These are phyloP conservation scores for Magnaporthiopsis rhizophila DNA, from an alignment of 2,329 filamentous ascomycete genomes.

Conservation along the genomic window DNA sequence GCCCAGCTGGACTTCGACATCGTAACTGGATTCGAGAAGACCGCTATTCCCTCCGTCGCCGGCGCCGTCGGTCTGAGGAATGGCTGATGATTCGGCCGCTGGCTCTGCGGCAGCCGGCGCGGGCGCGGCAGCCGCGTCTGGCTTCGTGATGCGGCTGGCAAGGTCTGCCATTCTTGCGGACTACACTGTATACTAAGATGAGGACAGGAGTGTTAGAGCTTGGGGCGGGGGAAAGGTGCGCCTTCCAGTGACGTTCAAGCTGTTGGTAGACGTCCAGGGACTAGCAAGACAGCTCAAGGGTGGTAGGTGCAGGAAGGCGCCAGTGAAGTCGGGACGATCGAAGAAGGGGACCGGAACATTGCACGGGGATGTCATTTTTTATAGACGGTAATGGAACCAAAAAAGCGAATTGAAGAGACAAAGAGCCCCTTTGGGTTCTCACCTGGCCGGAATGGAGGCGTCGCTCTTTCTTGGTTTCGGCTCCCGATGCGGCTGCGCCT, in stretches of 20 bases:
- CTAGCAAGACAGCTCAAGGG: neutral
- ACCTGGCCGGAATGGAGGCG: neutral
- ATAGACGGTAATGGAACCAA: neutral
- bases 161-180: constrained; percentile 35
- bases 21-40: constrained; percentile 66
- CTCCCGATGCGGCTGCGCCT: neutral
- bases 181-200: neutral
- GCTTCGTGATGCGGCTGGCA: constrained; percentile 42
- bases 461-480: neutral
- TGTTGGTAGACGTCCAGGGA: neutral
- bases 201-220: neutral
- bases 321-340: neutral
- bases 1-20: constrained; percentile 87
- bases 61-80: constrained; percentile 28
- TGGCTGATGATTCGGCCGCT: constrained; percentile 16
- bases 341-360: neutral
- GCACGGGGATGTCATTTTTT: neutral
- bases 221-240: too few relatives aligned
- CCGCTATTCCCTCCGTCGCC: constrained; percentile 36
- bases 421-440: neutral
- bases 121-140: constrained; percentile 20
- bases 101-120: constrained; percentile 16
- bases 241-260: neutral
- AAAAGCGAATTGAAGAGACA: neutral
- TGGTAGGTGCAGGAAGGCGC: neutral